These are phyloP conservation scores for Chlamydomonas urium DNA, from an alignment of 139 green algal genomes.

Conservation along the genomic window DNA sequence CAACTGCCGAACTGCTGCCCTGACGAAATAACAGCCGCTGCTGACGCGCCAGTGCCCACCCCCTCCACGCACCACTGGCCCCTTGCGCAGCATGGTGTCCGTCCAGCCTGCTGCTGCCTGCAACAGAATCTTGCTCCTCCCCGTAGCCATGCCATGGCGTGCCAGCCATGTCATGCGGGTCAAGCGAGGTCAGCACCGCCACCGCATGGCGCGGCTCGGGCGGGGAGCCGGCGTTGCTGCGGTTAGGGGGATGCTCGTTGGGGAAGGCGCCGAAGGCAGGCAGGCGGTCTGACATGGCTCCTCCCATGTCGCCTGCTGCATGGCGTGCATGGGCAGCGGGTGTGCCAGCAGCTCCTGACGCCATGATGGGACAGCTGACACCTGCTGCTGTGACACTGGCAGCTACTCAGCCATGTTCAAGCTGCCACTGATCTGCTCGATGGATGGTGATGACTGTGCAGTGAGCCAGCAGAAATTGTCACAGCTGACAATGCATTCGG, in stretches of 20 bases:
- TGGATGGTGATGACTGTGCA: no score
- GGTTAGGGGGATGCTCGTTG: not conserved
- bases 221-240: not conserved
- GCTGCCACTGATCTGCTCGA: no score
- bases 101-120: not conserved
- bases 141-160: not conserved
- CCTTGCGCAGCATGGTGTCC: not conserved
- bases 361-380: no score
- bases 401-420: no score
- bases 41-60: not conserved
- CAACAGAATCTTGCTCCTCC: not conserved
- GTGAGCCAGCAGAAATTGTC: no score
- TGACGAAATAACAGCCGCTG: not conserved
- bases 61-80: not conserved
- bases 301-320: not conserved
- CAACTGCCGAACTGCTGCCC: not conserved
- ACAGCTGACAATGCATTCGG: no score
- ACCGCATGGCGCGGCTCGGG: not conserved
- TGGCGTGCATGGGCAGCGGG: not conserved
- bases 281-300: not conserved
- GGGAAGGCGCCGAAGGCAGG: not conserved
- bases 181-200: not conserved
- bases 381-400: no score
- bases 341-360: not conserved
- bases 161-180: not conserved